Conservation (phyloP, 2,329 filamentous ascomycete species). For the Fusarium secorum region DNA sequence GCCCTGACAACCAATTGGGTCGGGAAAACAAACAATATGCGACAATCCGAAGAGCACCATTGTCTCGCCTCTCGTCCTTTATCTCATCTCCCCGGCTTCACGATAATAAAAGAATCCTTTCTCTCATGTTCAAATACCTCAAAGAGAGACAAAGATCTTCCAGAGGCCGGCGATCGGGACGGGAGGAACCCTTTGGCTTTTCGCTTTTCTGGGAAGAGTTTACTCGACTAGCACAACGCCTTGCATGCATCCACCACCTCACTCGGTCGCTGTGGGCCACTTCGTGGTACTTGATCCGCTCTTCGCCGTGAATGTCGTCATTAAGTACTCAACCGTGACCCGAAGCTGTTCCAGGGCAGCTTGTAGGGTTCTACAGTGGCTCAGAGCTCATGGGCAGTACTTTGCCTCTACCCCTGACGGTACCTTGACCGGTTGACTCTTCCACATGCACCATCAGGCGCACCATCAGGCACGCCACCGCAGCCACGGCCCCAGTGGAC, state of each 20-base stretch:
- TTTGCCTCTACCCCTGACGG: constrained; percentile 4
- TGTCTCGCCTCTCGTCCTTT: constrained; percentile 2
- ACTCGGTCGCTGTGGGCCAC: constrained; percentile 35
- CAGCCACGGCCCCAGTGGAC: constrained; percentile 39
- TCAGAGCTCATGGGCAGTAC: constrained; percentile 7
- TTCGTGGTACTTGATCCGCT: constrained; percentile 25
- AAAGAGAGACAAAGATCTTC: constrained; percentile 15
- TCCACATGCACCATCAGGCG: constrained; percentile 27
- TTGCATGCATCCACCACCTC: constrained; percentile 41
- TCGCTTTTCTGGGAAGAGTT: constrained; percentile 34
- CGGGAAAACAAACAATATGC: constrained; percentile 13
- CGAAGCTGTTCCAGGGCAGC: background rate
- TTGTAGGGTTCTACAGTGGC: constrained; percentile 5
- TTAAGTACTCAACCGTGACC: constrained; percentile 13
- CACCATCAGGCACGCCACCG: constrained; percentile 41
- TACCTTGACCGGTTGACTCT: constrained; percentile 26
- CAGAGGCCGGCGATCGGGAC: constrained; percentile 38
- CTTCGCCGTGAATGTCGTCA: constrained; percentile 3
- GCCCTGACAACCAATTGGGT: constrained; percentile 35
- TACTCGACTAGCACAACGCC: constrained; percentile 41
- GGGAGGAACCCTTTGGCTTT: constrained; percentile 41
- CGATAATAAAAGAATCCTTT: background rate
- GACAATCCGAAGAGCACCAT: constrained; percentile 4
- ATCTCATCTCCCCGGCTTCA: background rate
- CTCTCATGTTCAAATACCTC: constrained; percentile 5